These are phyloP conservation scores for Entomortierella lignicola DNA, from an alignment of 192 early-diverging fungal species.

Conservation along the genomic window DNA sequence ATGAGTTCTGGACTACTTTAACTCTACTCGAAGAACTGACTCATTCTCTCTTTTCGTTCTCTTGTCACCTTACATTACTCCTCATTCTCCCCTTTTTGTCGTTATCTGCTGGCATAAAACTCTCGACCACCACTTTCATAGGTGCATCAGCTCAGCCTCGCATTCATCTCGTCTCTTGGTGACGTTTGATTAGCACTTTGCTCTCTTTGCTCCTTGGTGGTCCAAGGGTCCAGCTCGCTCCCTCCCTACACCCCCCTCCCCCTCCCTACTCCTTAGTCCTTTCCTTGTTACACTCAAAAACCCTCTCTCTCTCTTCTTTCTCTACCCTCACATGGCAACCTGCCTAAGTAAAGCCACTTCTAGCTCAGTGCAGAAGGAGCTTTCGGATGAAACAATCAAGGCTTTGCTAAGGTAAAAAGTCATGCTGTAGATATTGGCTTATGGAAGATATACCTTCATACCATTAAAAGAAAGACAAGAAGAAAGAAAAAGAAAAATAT, in stretches of 20 bases:
- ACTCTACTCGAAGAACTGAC: too few species aligned
- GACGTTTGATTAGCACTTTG: not conserved
- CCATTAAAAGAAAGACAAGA: too few species aligned
- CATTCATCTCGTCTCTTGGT: not conserved
- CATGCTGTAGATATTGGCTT: too few species aligned
- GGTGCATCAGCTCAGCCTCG: not conserved
- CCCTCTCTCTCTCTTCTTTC: not conserved
- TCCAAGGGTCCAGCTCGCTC: not conserved
- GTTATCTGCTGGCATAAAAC: not conserved
- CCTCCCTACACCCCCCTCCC: not conserved
- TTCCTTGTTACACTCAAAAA: not conserved
- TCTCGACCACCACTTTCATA: not conserved
- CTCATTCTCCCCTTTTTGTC: not conserved
- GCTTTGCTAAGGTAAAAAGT: conserved; percentile 21
- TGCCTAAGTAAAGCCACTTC: conserved; percentile 4
- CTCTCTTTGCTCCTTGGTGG: not conserved
- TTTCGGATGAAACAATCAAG: conserved; percentile 8
- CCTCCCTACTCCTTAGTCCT: not conserved
- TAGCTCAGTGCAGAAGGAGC: not conserved
- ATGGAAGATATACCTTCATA: too few species aligned
- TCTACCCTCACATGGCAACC: not conserved
- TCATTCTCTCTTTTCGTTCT: not conserved
- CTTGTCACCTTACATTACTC: not conserved
- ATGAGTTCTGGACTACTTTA: too few species aligned
- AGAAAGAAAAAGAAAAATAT: not conserved